A percentile compares a stretch with the other conserved stretches of the same genome.
Conservation (phyloP, 2,329 filamentous ascomycete species). For the Remersonia thermophila region DNA sequence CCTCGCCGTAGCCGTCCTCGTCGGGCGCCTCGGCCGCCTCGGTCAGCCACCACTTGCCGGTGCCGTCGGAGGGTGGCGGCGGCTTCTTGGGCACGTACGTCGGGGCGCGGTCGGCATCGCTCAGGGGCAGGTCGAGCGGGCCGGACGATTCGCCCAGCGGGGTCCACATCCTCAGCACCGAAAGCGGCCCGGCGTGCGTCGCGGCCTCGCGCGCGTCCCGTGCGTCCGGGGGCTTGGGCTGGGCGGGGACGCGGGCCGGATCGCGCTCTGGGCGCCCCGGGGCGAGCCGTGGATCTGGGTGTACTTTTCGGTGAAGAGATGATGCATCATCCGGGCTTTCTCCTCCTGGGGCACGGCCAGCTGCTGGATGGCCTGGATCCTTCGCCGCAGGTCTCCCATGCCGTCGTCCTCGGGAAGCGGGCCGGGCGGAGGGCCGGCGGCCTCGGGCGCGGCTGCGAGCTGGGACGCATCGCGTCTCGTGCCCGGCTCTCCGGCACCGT, state of each 20-base stretch:
- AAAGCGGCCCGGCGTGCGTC: slow-evolving; percentile 24
- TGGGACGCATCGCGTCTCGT: too few species aligned
- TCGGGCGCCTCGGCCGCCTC: slow-evolving; percentile 35
- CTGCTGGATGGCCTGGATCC: slow-evolving; percentile 57
- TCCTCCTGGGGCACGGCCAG: slow-evolving; percentile 45
- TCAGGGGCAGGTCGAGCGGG: slow-evolving; percentile 36
- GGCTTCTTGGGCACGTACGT: slow-evolving; percentile 49
- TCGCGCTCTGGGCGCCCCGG: slow-evolving; percentile 9
- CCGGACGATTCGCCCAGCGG: slow-evolving; percentile 27
- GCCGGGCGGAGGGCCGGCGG: not conserved
- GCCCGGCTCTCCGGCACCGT: too few species aligned
- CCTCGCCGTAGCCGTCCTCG: slow-evolving; percentile 22
- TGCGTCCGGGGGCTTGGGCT: not conserved
- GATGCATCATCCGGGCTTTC: slow-evolving; percentile 62
- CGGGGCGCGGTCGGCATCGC: slow-evolving; percentile 50
- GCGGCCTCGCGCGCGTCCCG: slow-evolving; percentile 23
- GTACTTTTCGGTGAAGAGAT: slow-evolving; percentile 58
- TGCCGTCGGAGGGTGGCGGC: slow-evolving; percentile 8
- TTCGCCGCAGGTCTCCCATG: slow-evolving; percentile 53
- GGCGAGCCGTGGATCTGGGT: slow-evolving; percentile 28
- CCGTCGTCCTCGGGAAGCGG: slow-evolving; percentile 64
- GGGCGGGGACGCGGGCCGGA: slow-evolving; percentile 18
- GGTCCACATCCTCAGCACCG: slow-evolving; percentile 48
- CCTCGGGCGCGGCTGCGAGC: not conserved
- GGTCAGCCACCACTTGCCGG: slow-evolving; percentile 4